Evolutionary conservation across 805 yeast genomes (phyloP).

Genomic region (Saturnispora dispora): DNA sequence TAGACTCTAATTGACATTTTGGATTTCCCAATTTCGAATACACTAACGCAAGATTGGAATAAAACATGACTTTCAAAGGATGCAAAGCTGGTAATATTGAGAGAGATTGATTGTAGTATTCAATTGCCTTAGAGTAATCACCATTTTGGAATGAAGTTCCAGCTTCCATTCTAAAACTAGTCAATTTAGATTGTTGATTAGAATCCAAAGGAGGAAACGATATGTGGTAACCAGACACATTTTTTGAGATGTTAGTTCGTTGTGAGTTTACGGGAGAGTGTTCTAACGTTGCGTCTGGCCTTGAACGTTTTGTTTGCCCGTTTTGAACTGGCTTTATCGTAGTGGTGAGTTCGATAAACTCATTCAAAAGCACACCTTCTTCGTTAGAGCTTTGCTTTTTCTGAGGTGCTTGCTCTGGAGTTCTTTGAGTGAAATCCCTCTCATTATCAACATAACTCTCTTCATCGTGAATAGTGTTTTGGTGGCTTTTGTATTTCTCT

Average conservation of each 20-base stretch:
- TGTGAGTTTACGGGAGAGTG: neutral
- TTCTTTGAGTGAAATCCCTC: slow-evolving; percentile 19
- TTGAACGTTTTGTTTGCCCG: neutral
- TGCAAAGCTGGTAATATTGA: slow-evolving; percentile 53
- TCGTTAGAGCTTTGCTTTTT: neutral
- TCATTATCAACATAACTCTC: slow-evolving; percentile 34
- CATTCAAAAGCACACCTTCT: neutral
- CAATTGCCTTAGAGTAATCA: slow-evolving; percentile 61
- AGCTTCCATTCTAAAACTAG: slow-evolving; percentile 47
- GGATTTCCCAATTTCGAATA: slow-evolving; percentile 63
- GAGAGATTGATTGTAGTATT: slow-evolving; percentile 43
- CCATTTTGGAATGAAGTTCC: slow-evolving; percentile 66
- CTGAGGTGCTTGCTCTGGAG: neutral
- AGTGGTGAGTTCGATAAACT: neutral
- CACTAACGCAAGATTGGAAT: slow-evolving; percentile 68
- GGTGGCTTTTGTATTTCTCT: slow-evolving; percentile 33
- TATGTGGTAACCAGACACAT: slow-evolving; percentile 6
- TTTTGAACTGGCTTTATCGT: neutral
- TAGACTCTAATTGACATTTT: slow-evolving; percentile 37
- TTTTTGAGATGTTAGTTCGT: neutral
- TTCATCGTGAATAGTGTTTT: slow-evolving; percentile 32
- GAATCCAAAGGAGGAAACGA: slow-evolving; percentile 17
- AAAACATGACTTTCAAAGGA: slow-evolving; percentile 53
- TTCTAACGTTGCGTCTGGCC: neutral
- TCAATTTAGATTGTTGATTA: slow-evolving; percentile 28